Percentiles rank a stretch among this genome's conserved stretches.
Conservation (phyloP, 345 rosid species). For the Aethionema arabicum region DNA sequence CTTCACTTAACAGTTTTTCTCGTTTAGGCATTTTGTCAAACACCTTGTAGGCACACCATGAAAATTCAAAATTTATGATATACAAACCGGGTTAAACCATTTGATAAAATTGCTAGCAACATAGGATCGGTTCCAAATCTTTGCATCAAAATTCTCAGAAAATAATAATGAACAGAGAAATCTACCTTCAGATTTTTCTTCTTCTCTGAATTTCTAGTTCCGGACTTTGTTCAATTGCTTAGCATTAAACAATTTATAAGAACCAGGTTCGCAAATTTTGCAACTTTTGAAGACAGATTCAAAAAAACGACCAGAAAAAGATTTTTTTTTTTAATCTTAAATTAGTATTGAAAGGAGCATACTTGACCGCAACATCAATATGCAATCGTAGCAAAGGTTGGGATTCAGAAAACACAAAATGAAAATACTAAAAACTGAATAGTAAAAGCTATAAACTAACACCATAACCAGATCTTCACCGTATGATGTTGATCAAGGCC, state of each 20-base stretch:
- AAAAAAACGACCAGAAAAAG: neutral
- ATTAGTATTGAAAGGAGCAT: constrained; percentile 5
- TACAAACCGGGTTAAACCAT: neutral
- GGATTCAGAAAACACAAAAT: neutral
- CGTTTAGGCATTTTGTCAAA: constrained; percentile 30
- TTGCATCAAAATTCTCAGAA: neutral
- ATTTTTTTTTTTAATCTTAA: neutral
- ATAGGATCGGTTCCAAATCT: constrained; percentile 2
- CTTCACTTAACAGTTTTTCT: constrained; percentile 2
- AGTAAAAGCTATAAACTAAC: neutral
- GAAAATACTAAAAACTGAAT: constrained; percentile 8
- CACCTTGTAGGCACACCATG: constrained; percentile 15
- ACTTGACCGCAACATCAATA: constrained; percentile 9
- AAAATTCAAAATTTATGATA: neutral
- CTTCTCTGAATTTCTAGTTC: constrained; percentile 18
- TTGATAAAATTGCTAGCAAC: neutral
- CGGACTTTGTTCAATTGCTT: neutral
- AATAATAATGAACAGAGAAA: neutral
- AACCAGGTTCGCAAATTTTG: constrained; percentile 2
- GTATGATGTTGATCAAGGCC: constrained; percentile 23
- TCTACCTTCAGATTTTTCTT: constrained; percentile 4
- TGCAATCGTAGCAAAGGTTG: neutral
- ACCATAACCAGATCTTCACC: neutral
- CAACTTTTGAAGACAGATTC: neutral
- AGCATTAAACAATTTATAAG: neutral